phyloP scores from a whole-genome alignment of 1,284 basidiomycete genomes.

The Singerocomus rubriflavus region DNA sequence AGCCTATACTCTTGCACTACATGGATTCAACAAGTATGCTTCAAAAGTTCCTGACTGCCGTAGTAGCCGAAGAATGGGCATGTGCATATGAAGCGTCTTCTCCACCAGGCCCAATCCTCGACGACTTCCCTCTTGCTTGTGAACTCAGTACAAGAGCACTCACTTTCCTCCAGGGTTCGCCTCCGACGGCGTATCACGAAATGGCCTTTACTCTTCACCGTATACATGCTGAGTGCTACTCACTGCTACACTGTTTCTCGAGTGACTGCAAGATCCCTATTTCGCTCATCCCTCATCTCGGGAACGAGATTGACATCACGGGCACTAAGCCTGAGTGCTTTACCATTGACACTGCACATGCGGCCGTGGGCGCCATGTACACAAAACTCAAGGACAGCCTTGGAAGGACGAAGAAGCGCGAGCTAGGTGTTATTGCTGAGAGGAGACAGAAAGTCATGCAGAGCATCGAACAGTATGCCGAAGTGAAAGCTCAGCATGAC shows the following conservation, averaged over 20 bases:
- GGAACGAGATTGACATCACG: slow-evolving; percentile 75
- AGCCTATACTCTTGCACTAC: slow-evolving; percentile 73
- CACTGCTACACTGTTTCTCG: slow-evolving; percentile 78
- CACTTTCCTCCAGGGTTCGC: slow-evolving; percentile 68
- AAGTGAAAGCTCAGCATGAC: slow-evolving; percentile 86
- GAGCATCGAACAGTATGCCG: slow-evolving; percentile 81
- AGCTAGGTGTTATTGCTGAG: slow-evolving; percentile 74
- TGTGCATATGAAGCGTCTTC: slow-evolving; percentile 43
- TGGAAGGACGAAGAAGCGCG: slow-evolving; percentile 75
- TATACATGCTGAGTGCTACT: slow-evolving; percentile 79
- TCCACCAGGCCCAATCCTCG: slow-evolving; percentile 43
- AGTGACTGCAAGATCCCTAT: slow-evolving; percentile 84
- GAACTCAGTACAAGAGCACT: slow-evolving; percentile 69
- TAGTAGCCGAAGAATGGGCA: slow-evolving; percentile 94
- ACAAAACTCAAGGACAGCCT: slow-evolving; percentile 71
- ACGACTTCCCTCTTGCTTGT: slow-evolving; percentile 57
- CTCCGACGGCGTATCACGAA: slow-evolving; percentile 87
- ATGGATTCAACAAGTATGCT: slow-evolving; percentile 88
- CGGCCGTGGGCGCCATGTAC: slow-evolving; percentile 72
- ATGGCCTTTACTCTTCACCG: slow-evolving; percentile 82
- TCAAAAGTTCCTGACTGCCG: slow-evolving; percentile 82
- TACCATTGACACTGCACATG: slow-evolving; percentile 77
- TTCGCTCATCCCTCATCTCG: slow-evolving; percentile 78
- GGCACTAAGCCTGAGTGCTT: slow-evolving; percentile 67
- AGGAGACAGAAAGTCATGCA: slow-evolving; percentile 69